Percentiles rank a stretch among this genome's conserved stretches.
These are phyloP conservation scores for Sugiyamaella xylanicola DNA, from an alignment of 1,139 yeast species.

Conservation along the genomic window DNA sequence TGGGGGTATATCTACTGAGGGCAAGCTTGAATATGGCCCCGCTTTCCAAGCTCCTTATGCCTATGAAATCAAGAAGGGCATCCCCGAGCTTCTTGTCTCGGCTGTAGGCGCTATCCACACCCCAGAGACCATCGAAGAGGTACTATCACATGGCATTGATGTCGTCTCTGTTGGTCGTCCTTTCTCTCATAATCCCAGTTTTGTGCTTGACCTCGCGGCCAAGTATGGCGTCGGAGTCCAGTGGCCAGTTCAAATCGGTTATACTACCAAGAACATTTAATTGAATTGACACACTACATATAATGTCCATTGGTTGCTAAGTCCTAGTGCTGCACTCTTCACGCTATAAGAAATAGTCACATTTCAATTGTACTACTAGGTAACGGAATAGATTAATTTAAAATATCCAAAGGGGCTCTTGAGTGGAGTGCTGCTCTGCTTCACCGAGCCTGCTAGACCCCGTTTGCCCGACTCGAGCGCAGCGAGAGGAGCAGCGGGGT, in stretches of 20 bases:
- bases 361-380: too few relatives aligned
- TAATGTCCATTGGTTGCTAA: too few relatives aligned
- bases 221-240: constrained; percentile 49
- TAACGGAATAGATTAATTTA: too few relatives aligned
- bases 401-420: too few relatives aligned
- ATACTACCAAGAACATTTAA: constrained; percentile 33
- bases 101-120: constrained; percentile 52
- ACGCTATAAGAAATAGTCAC: too few relatives aligned
- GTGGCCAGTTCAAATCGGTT: constrained; percentile 47
- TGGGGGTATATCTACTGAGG: constrained; percentile 52
- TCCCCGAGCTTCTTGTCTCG: constrained; percentile 50
- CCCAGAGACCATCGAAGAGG: constrained; percentile 45
- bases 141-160: constrained; percentile 50
- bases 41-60: constrained; percentile 48
- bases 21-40: constrained; percentile 36
- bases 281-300: neutral
- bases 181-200: constrained; percentile 53
- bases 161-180: constrained; percentile 50
- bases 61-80: constrained; percentile 47
- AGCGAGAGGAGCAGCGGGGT: too few relatives aligned
- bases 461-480: too few relatives aligned
- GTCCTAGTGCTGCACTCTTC: too few relatives aligned
- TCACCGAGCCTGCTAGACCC: too few relatives aligned
- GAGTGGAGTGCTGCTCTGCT: too few relatives aligned
- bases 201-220: constrained; percentile 54